A percentile compares a stretch with the other conserved stretches of the same genome.
Evolutionary conservation across 1,284 basidiomycete genomes (phyloP).

Genomic region (Inonotus hispidus): DNA sequence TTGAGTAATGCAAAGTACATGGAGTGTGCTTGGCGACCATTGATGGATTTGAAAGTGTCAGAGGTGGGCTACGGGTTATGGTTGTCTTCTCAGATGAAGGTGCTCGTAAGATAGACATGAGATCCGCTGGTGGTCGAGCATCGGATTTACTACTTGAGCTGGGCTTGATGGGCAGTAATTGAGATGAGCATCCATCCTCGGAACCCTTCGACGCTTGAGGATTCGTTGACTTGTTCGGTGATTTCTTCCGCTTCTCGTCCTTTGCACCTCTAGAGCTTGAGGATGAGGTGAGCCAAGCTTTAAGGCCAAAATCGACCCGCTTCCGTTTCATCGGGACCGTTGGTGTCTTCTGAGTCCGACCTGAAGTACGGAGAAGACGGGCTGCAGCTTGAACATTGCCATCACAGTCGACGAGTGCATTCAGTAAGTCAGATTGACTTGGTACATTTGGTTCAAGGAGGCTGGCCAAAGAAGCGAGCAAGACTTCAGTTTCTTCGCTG

Average conservation of each 20-base stretch:
- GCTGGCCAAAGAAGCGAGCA: constrained; percentile 62
- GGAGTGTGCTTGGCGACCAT: constrained; percentile 68
- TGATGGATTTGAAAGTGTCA: constrained; percentile 50
- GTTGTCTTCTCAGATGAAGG: constrained; percentile 39
- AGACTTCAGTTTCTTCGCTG: constrained; percentile 55
- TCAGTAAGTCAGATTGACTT: constrained; percentile 42
- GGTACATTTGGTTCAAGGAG: constrained; percentile 38
- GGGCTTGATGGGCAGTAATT: constrained; percentile 9
- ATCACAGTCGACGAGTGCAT: constrained; percentile 52
- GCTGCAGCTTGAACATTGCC: constrained; percentile 63
- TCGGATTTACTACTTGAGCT: constrained; percentile 16
- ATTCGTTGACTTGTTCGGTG: not conserved
- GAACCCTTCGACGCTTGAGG: not conserved
- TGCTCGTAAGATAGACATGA: constrained; percentile 53
- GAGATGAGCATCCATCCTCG: not conserved
- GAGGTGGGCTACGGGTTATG: constrained; percentile 39
- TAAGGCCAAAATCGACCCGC: constrained; percentile 37
- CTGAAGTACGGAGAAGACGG: constrained; percentile 28
- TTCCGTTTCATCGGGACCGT: constrained; percentile 34
- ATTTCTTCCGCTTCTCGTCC: not conserved
- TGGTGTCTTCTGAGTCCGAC: not conserved
- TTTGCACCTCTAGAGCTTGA: not conserved
- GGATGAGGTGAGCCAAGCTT: constrained; percentile 44
- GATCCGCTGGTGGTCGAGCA: constrained; percentile 32
- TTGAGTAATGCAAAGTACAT: constrained; percentile 66